These are phyloP conservation scores for Boletus hoseneyae DNA, from an alignment of 1,284 basidiomycete genomes.

Conservation along the genomic window DNA sequence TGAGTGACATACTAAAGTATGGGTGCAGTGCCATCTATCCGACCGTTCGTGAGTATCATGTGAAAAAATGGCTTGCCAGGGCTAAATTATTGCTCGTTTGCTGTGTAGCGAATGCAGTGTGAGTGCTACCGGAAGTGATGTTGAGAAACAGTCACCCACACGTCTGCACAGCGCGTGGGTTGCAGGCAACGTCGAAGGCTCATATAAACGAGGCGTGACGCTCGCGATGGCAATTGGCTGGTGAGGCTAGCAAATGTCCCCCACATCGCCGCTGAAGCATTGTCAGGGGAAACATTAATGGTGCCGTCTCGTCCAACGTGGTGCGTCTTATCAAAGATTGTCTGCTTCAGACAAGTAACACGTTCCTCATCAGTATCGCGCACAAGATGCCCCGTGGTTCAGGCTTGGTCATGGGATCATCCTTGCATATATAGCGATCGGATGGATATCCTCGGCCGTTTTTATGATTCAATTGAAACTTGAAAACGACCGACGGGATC, in stretches of 20 bases:
- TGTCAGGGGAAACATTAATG: constrained; percentile 43
- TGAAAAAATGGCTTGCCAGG: constrained; percentile 5
- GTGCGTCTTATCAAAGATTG: constrained; percentile 27
- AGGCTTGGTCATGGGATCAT: constrained; percentile 49
- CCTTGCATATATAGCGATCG: constrained; percentile 47
- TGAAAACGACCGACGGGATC: constrained; percentile 44
- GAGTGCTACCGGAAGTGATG: constrained; percentile 19
- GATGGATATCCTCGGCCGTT: constrained; percentile 39
- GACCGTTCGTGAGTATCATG: constrained; percentile 39
- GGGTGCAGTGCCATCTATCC: constrained; percentile 44
- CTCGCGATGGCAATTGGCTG: constrained; percentile 38
- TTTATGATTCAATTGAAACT: constrained; percentile 37
- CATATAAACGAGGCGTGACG: constrained; percentile 41
- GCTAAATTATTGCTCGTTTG: not conserved
- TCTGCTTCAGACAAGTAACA: constrained; percentile 11
- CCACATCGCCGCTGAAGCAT: not conserved
- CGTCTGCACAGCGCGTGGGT: constrained; percentile 43
- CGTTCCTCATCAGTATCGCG: constrained; percentile 32
- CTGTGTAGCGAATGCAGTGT: constrained; percentile 45
- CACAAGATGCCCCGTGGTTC: constrained; percentile 43
- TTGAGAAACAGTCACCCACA: not conserved
- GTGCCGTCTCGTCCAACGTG: constrained; percentile 46
- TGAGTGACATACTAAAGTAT: constrained; percentile 4
- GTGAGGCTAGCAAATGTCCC: constrained; percentile 17
- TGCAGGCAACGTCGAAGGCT: constrained; percentile 47